Conservation (phyloP, 2,329 filamentous ascomycete species). For the Basipetospora chlamydospora region DNA sequence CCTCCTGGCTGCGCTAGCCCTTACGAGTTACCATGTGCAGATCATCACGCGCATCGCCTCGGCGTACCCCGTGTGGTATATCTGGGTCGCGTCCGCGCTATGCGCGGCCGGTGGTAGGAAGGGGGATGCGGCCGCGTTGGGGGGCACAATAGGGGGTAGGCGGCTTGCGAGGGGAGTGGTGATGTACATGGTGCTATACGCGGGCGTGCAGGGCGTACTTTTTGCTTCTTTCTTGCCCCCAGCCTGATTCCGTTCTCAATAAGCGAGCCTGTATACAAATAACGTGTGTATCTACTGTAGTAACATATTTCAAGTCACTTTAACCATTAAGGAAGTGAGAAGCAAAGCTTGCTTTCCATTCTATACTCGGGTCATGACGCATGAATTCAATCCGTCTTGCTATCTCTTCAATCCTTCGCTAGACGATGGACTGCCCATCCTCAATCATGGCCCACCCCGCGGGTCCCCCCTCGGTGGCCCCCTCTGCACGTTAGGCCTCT, state of each 20-base stretch:
- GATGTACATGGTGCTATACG: conserved; percentile 67
- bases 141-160: conserved; percentile 10
- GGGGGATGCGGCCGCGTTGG: conserved; percentile 6
- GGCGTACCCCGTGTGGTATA: conserved; percentile 81
- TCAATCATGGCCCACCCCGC: not conserved
- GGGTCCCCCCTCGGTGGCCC: not conserved
- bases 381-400: too few species aligned
- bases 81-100: conserved; percentile 50
- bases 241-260: too few species aligned
- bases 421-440: too few species aligned
- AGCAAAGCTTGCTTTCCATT: too few species aligned
- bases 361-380: too few species aligned
- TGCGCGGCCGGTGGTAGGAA: not conserved
- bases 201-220: conserved; percentile 63
- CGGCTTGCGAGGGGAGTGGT: conserved; percentile 27
- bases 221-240: conserved; percentile 88
- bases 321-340: too few species aligned
- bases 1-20: conserved; percentile 53
- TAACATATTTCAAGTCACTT: too few species aligned
- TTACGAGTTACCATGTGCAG: conserved; percentile 81
- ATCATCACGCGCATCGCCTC: conserved; percentile 84
- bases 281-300: too few species aligned
- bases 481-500: not conserved
- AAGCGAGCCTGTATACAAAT: too few species aligned
- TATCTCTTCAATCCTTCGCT: too few species aligned